phyloP scores from a whole-genome alignment of 2,329 filamentous ascomycete species.

The Pseudogymnoascus sp. region DNA sequence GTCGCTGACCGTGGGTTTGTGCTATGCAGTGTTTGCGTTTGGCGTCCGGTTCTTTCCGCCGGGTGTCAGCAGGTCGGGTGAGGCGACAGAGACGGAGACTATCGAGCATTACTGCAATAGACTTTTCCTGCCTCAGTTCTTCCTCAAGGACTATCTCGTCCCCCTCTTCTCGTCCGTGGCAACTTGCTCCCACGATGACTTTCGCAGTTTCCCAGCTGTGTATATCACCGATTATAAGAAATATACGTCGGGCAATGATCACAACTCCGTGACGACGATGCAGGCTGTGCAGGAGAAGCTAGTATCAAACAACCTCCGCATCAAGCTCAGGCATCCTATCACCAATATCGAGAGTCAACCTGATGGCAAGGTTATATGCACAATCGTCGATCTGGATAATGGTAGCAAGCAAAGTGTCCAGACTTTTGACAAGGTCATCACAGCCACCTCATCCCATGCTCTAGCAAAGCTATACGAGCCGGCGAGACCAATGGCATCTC shows the following conservation, averaged over 20 bases:
- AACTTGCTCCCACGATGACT: constrained; percentile 1
- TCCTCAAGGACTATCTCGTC: background rate
- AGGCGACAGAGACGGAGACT: background rate
- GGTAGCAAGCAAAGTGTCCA: background rate
- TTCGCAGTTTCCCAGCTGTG: background rate
- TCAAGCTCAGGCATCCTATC: background rate
- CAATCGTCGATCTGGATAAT: background rate
- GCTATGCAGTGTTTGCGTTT: background rate
- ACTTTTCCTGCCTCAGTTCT: background rate
- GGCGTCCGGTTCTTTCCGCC: background rate
- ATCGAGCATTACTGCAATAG: constrained; percentile 4
- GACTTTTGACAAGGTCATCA: background rate
- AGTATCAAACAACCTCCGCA: background rate
- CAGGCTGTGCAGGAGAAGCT: background rate
- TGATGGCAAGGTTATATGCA: background rate
- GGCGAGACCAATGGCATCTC: background rate
- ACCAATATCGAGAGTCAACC: background rate
- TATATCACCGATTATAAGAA: background rate
- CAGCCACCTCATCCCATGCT: background rate
- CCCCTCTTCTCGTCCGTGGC: background rate
- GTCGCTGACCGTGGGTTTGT: background rate
- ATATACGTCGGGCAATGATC: background rate
- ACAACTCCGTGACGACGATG: constrained; percentile 1
- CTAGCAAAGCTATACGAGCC: background rate
- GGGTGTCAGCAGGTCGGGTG: background rate